A percentile compares a stretch with the other conserved stretches of the same genome.
phyloP scores from a whole-genome alignment of 352 stramenopile species.

The Aphanomyces euteiches region DNA sequence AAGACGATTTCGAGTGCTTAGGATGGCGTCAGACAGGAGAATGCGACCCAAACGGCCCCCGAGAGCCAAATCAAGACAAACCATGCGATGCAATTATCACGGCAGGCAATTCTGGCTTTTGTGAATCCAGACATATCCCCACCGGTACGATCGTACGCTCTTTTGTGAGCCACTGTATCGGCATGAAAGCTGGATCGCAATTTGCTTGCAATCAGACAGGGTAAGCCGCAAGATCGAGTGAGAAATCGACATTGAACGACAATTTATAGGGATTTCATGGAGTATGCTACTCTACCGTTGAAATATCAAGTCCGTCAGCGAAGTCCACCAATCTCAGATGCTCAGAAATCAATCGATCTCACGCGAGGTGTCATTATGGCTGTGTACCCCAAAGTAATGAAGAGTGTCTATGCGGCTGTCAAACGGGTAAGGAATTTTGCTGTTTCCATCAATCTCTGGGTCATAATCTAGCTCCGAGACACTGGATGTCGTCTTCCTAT shows the following conservation, averaged over 20 bases:
- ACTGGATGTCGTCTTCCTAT: constrained; percentile 34
- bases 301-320: constrained; percentile 14
- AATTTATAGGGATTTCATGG: constrained; percentile 20
- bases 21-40: constrained; percentile 29
- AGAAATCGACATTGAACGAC: not conserved
- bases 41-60: constrained; percentile 20
- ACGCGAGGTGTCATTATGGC: constrained; percentile 33
- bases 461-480: constrained; percentile 27
- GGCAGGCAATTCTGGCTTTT: constrained; percentile 29
- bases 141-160: constrained; percentile 13
- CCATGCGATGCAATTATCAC: constrained; percentile 26
- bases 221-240: constrained; percentile 3
- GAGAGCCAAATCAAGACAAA: constrained; percentile 25
- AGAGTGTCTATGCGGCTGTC: constrained; percentile 34
- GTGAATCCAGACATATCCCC: constrained; percentile 17
- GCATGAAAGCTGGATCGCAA: constrained; percentile 24
- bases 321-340: constrained; percentile 8
- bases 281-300: constrained; percentile 16
- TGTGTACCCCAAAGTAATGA: constrained; percentile 38
- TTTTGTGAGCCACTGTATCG: constrained; percentile 25
- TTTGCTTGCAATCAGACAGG: constrained; percentile 28
- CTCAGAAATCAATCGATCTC: constrained; percentile 15
- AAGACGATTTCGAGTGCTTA: constrained; percentile 26
- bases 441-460: not conserved
- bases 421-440: constrained; percentile 21